Evolutionary conservation across 1,284 basidiomycete species (phyloP), one percentile per base, ranked within the genome.

Genomic region (Wolfiporia cocos): DNA sequence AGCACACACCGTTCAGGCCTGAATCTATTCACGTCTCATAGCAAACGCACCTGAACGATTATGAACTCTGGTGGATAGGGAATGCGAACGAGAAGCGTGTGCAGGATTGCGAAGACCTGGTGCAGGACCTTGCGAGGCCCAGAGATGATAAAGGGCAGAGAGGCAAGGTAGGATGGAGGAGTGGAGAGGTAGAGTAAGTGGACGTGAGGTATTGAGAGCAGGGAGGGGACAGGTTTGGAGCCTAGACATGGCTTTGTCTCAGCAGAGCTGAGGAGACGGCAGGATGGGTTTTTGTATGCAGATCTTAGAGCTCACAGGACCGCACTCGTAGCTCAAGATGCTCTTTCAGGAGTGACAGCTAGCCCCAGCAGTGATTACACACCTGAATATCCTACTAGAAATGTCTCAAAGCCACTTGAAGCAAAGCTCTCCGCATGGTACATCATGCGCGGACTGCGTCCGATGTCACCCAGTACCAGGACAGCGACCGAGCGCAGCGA

Each of bases 381-480:
- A 91, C 92, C 92, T 62, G 70, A 68, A 61, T 97, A 97, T 14
- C 92, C 95, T 37, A 99, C 76, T 14, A 99, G 57, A 54, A 80
- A 79, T 0, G 92, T 92, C 44, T 77, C 68, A 65, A 90, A 98
- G 3, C 76, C 81, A 44, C 85, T 75, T 38, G 83, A 78, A 18
- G 90, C 86, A 55, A 99, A 87, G 57, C 89, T 93, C 57, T 94
- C 79, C 0, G 94, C 89, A 57, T 99, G 96, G 62, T 97, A 96
- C 88, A 98, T 96, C 92, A 98, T 98, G 29, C 96, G 76, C 7
- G 96, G 96, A 59, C 89, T 93, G 37, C 95, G 76, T 1, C 93
- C 96, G 37, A 99, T 81, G 65, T 99, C 96, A 5, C 96, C 96
- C 7, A 99, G 73, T 1, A 99, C 96, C 21, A 99, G 69, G 36